Evolutionary conservation across 2,329 filamentous ascomycete species (phyloP).

Genomic region (Cytospora mali): DNA sequence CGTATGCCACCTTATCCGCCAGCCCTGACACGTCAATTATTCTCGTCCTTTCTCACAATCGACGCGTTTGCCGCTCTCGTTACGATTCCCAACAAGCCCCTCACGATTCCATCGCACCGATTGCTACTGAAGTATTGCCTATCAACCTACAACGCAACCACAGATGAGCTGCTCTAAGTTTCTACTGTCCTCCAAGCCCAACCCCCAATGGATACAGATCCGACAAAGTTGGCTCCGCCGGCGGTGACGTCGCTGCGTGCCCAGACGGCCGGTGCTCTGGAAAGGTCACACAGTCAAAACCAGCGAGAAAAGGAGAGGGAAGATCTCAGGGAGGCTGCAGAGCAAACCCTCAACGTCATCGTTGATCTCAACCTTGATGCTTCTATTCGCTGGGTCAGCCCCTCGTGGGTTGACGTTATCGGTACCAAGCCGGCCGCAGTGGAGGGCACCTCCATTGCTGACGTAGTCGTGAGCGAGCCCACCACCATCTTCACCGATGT

Average conservation of each 20-base stretch:
- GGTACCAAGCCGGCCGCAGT: constrained; percentile 75
- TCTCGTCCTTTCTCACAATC: constrained; percentile 15
- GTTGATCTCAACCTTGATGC: constrained; percentile 91
- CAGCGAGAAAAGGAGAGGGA: constrained; percentile 85
- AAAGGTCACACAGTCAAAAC: constrained; percentile 76
- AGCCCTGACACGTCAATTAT: constrained; percentile 24
- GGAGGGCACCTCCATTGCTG: constrained; percentile 75
- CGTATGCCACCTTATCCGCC: constrained; percentile 28
- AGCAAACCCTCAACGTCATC: constrained; percentile 95
- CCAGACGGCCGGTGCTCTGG: constrained; percentile 56
- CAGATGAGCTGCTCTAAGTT: constrained; percentile 42
- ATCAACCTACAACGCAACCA: constrained; percentile 24
- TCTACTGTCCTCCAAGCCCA: constrained; percentile 34
- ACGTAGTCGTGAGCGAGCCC: constrained; percentile 78
- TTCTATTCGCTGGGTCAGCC: constrained; percentile 92
- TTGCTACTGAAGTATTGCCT: constrained; percentile 20
- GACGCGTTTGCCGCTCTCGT: constrained; percentile 35
- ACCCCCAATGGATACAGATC: constrained; percentile 49
- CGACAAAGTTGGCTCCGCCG: constrained; percentile 53
- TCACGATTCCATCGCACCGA: constrained; percentile 27
- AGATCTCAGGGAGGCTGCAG: constrained; percentile 91
- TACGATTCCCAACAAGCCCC: constrained; percentile 6
- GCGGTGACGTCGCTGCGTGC: constrained; percentile 56
- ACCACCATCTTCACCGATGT: constrained; percentile 79
- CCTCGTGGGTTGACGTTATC: constrained; percentile 92